These are phyloP conservation scores for Ogataea salicorniae DNA, from an alignment of 805 yeast species.

Conservation along the genomic window DNA sequence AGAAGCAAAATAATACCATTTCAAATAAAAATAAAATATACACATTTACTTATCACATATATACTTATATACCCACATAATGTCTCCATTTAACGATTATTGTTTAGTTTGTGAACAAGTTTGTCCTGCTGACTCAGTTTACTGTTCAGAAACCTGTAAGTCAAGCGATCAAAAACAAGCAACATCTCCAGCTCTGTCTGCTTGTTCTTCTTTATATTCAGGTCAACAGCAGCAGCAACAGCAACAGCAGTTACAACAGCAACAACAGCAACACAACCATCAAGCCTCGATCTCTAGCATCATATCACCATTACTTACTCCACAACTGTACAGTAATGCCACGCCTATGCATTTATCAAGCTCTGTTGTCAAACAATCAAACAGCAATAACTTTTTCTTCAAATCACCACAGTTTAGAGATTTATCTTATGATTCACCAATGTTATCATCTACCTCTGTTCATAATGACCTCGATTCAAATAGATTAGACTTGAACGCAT, in stretches of 20 bases:
- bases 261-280: constrained; percentile 5
- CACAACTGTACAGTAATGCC: constrained; percentile 15
- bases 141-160: constrained; percentile 31
- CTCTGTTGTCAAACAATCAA: background rate
- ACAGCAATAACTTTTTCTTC: background rate
- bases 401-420: constrained; percentile 23
- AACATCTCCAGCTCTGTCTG: constrained; percentile 21
- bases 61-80: constrained; percentile 7
- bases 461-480: constrained; percentile 27
- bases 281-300: constrained; percentile 11
- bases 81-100: constrained; percentile 38
- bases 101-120: constrained; percentile 33
- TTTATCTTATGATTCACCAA: constrained; percentile 29
- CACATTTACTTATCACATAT: background rate
- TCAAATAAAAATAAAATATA: background rate
- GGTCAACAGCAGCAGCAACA: constrained; percentile 1
- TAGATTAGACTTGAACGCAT: constrained; percentile 26
- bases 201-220: constrained; percentile 18
- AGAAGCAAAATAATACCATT: background rate
- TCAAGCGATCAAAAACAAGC: constrained; percentile 20
- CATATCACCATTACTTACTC: constrained; percentile 28
- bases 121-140: constrained; percentile 27
- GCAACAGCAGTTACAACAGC: constrained; percentile 4
- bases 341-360: background rate
- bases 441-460: constrained; percentile 17